Conservation (phyloP, 192 early-diverging fungal species). For the Entophlyctis helioformis region DNA sequence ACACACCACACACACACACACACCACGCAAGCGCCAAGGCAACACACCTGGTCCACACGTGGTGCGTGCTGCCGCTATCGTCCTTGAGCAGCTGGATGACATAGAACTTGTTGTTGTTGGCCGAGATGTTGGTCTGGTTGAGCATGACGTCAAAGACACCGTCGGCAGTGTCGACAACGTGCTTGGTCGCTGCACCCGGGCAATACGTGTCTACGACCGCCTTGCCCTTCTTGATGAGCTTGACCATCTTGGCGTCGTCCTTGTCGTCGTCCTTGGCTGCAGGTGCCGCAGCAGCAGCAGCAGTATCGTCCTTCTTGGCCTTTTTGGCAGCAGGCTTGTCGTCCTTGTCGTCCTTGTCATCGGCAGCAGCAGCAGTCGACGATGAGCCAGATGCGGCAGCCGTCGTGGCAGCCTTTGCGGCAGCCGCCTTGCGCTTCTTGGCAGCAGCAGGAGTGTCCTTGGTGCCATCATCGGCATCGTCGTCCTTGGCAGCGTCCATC, state of each 20-base stretch:
- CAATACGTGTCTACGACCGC: slow-evolving; percentile 22
- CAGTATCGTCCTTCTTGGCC: not conserved
- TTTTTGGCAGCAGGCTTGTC: not conserved
- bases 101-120: slow-evolving; percentile 70
- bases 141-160: slow-evolving; percentile 38
- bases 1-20: too few relatives aligned
- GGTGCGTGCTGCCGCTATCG: slow-evolving; percentile 20
- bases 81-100: slow-evolving; percentile 47
- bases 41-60: slow-evolving; percentile 43
- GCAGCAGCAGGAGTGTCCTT: not conserved
- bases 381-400: not conserved
- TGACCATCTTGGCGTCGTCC: slow-evolving; percentile 10
- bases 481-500: not conserved
- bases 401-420: not conserved
- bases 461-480: not conserved
- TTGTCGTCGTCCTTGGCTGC: slow-evolving; percentile 4
- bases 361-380: not conserved
- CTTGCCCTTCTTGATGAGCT: slow-evolving; percentile 25
- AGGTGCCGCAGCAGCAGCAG: not conserved
- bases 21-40: not conserved
- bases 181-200: slow-evolving; percentile 4
- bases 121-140: slow-evolving; percentile 55
- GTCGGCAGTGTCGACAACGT: slow-evolving; percentile 23
- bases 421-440: not conserved
- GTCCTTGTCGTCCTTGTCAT: slow-evolving; percentile 3